These are phyloP conservation scores for Nakaseomyces uthaithaninus DNA, from an alignment of 1,139 yeast species.

Conservation along the genomic window DNA sequence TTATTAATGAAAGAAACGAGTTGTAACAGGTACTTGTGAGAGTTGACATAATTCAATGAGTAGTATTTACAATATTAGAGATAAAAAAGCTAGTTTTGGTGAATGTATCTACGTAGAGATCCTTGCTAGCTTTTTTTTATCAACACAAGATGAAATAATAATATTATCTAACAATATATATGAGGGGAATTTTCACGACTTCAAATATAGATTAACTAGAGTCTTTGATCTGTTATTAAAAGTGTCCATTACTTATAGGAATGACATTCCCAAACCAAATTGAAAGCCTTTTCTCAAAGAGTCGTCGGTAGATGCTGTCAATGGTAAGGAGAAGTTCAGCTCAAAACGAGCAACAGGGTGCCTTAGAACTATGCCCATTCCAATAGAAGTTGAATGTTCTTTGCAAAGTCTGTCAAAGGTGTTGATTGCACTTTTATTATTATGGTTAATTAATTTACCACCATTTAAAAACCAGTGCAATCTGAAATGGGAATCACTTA, in stretches of 20 bases:
- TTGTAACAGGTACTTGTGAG: too few relatives aligned
- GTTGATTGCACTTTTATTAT: conserved; percentile 22
- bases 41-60: too few relatives aligned
- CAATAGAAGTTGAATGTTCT: conserved; percentile 51
- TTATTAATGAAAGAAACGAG: too few relatives aligned
- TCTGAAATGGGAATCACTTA: conserved; percentile 52
- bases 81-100: too few relatives aligned
- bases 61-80: too few relatives aligned
- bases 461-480: conserved; percentile 64
- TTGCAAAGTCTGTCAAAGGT: conserved; percentile 30
- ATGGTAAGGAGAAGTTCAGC: conserved; percentile 74
- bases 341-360: conserved; percentile 92
- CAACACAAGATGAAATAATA: neutral
- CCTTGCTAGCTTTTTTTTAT: too few relatives aligned
- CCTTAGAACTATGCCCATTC: conserved; percentile 70
- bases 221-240: neutral
- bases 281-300: conserved; percentile 76
- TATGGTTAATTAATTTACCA: conserved; percentile 52
- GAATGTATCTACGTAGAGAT: too few relatives aligned
- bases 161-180: neutral
- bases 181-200: neutral
- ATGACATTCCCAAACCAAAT: conserved; percentile 85
- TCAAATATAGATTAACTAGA: neutral
- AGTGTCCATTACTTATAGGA: conserved; percentile 42
- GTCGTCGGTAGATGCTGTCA: conserved; percentile 58